Evolutionary conservation across 164 flowering plant genomes (phyloP).

Genomic region (Malania oleifera): DNA sequence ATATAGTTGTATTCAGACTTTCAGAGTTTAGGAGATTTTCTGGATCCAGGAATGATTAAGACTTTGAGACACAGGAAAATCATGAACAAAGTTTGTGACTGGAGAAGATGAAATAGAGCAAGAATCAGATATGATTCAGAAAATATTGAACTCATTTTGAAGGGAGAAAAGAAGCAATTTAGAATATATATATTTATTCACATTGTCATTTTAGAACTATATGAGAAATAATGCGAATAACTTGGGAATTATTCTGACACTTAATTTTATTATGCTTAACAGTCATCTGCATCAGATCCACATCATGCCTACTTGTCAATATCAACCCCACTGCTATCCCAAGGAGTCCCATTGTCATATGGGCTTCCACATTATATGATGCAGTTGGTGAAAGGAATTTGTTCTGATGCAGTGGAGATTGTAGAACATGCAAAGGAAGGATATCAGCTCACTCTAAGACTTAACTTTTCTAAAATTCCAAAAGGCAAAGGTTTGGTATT

Average conservation of each 20-base stretch:
- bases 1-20: no score
- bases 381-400: conserved; percentile 35
- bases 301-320: conserved; percentile 52
- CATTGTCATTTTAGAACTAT: background rate
- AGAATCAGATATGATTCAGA: no score
- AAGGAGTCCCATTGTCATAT: conserved; percentile 24
- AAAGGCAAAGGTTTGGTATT: conserved; percentile 45
- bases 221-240: no score
- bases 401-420: conserved; percentile 43
- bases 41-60: no score
- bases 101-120: no score
- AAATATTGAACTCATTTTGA: no score
- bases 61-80: no score
- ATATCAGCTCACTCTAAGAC: conserved; percentile 61
- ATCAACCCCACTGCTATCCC: conserved; percentile 52
- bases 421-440: conserved; percentile 63
- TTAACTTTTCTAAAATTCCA: conserved; percentile 51
- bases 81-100: no score
- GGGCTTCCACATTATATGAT: conserved; percentile 35
- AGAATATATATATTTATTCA: background rate
- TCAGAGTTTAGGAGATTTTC: no score
- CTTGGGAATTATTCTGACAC: background rate
- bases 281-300: conserved; percentile 64
- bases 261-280: conserved; percentile 10
- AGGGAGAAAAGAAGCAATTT: background rate